Conservation (phyloP, 345 rosid genomes). For the Fremontodendron californicum region DNA sequence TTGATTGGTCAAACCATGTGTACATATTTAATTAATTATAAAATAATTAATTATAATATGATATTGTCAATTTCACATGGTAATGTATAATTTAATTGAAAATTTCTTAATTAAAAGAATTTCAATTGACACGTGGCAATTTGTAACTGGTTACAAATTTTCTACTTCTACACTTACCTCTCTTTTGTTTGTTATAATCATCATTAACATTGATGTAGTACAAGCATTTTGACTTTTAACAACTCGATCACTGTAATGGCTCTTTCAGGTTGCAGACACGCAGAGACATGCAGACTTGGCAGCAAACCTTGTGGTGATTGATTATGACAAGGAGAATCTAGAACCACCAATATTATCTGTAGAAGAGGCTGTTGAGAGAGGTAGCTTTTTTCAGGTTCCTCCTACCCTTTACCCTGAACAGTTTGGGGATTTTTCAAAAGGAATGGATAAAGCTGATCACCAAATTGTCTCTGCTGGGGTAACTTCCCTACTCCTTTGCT, state of each 20-base stretch:
- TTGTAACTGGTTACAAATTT: too few species aligned
- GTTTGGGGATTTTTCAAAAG: slow-evolving; percentile 62
- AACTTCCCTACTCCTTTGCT: neutral
- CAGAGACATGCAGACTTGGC: slow-evolving; percentile 76
- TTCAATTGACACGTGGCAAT: too few species aligned
- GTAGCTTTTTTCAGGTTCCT: slow-evolving; percentile 68
- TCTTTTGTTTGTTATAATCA: too few species aligned
- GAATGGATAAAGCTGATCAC: slow-evolving; percentile 73
- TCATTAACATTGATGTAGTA: too few species aligned
- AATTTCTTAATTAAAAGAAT: too few species aligned
- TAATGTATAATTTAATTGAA: too few species aligned
- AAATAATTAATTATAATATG: too few species aligned
- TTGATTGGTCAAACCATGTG: too few species aligned
- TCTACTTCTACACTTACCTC: too few species aligned
- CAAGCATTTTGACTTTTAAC: slow-evolving; percentile 20
- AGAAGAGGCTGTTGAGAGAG: slow-evolving; percentile 68
- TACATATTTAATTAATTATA: too few species aligned
- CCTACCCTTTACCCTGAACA: slow-evolving; percentile 42
- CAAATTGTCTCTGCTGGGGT: slow-evolving; percentile 68
- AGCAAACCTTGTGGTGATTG: slow-evolving; percentile 51
- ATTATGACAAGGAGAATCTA: slow-evolving; percentile 52
- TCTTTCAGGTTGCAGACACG: slow-evolving; percentile 76
- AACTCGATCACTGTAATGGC: neutral
- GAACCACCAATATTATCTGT: slow-evolving; percentile 57
- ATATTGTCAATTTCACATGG: too few species aligned